phyloP scores from a whole-genome alignment of 2,329 filamentous ascomycete species.

The Sodiomyces alkalinus region DNA sequence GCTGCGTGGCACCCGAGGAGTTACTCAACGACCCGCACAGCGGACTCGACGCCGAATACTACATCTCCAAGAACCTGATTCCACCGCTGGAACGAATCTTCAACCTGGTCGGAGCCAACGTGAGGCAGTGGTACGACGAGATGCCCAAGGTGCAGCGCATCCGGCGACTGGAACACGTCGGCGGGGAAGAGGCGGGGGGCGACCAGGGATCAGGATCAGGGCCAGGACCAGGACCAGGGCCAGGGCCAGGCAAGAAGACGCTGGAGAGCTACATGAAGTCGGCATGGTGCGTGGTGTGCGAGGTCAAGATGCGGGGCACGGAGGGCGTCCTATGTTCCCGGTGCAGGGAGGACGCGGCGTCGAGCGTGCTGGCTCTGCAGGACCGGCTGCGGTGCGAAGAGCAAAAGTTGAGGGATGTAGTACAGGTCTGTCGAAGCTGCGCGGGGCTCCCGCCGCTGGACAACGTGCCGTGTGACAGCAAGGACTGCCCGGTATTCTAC shows the following conservation, averaged over 20 bases:
- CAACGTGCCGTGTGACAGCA: constrained; percentile 72
- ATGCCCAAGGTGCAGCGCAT: constrained; percentile 85
- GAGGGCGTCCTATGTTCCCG: constrained; percentile 34
- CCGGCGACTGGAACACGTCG: constrained; percentile 36
- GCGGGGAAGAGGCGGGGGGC: constrained; percentile 7
- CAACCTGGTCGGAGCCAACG: constrained; percentile 85
- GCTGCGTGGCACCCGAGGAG: constrained; percentile 77
- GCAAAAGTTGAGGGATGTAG: constrained; percentile 45
- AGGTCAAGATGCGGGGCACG: constrained; percentile 27
- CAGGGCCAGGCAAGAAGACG: constrained; percentile 31
- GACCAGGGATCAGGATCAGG: constrained; percentile 7
- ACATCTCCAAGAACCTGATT: constrained; percentile 90
- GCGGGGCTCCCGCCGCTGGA: constrained; percentile 59
- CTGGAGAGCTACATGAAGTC: constrained; percentile 89
- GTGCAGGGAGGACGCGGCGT: constrained; percentile 39
- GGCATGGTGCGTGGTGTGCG: constrained; percentile 66
- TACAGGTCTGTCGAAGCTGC: constrained; percentile 66
- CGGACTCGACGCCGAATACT: constrained; percentile 86
- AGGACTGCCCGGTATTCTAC: constrained; percentile 90
- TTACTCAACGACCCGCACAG: constrained; percentile 62
- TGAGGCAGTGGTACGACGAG: constrained; percentile 84
- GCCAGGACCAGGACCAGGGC: constrained; percentile 8
- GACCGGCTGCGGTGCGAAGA: constrained; percentile 48
- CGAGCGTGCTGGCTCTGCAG: constrained; percentile 50
- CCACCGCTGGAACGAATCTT: constrained; percentile 93